Evolutionary conservation across 108 stramenopile species (phyloP).

Genomic region (Ochromonas danica): DNA sequence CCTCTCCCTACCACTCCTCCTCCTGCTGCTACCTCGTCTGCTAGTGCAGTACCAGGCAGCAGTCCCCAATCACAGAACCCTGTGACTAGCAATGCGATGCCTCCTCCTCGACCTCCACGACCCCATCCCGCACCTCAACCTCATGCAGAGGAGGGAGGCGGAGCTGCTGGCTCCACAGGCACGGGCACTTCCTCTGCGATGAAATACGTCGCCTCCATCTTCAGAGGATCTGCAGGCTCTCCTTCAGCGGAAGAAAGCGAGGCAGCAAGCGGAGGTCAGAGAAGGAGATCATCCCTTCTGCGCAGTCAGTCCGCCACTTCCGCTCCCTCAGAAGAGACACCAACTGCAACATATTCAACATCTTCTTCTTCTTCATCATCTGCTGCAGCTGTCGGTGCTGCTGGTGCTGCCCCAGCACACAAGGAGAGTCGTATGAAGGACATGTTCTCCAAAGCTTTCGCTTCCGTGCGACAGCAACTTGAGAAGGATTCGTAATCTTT

Average conservation of each 20-base stretch:
- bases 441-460: conserved; percentile 4
- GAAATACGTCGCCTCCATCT: neutral
- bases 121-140: neutral
- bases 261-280: no score
- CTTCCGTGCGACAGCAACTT: conserved; percentile 2
- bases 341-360: no score
- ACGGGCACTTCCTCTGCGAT: no score
- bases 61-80: neutral
- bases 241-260: no score
- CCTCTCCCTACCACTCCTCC: neutral
- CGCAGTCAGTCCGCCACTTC: no score
- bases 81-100: neutral
- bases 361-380: neutral
- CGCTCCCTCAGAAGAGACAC: no score
- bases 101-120: neutral
- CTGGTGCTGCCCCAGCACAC: no score
- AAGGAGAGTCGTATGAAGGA: neutral
- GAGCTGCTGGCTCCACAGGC: neutral
- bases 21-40: neutral
- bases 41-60: neutral
- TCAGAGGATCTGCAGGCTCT: neutral
- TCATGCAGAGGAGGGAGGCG: neutral
- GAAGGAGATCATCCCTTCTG: no score
- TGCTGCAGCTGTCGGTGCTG: neutral
- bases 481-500: no score